Evolutionary conservation across 192 early-diverging fungal species (phyloP), one percentile per base, ranked within the genome.

Genomic region (Backusella parvicylindrica): DNA sequence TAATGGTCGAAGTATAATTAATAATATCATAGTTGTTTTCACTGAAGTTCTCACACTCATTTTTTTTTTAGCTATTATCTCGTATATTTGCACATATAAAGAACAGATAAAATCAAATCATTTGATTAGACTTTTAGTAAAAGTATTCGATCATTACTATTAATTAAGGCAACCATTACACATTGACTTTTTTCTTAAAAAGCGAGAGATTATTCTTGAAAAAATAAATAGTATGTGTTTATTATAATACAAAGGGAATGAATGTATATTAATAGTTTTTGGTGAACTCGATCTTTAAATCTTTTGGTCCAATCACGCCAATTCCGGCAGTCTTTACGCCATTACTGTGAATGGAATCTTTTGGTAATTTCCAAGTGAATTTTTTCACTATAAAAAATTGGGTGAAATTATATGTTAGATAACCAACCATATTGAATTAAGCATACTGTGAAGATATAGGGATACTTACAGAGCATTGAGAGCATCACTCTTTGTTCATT

Each of bases 401-500:
- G n/a, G n/a, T n/a, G n/a, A n/a, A n/a, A n/a, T n/a, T n/a, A n/a
- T 26, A 23, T 11, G 33, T 33, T 31, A 66, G 43, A 47, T 47
- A 47, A n/a, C 4, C 43, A 1, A 5, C 3, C 18, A 47, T 47
- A 35, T 4, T 4, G 1, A 0, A 26, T 64, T 64, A 50, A 47
- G 16, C 16, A 3, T n/a, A 1, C 4, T 47, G n/a, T 21, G 18
- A 18, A 47, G 43, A 18, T 7, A n/a, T 47, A 47, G 4, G 18
- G n/a, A 47, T 23, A 74, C 73, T 70, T 75, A 79, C 77, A 43
- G 50, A 74, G 86, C 77, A 90, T 87, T 11, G 86, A 65, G 9
- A 89, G 76, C 16, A 85, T 77, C 12, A 90, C 82, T 6, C 83
- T 79, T 79, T 88, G 87, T 75, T 91, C 88, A 12, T 84, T 70